These are phyloP conservation scores for Botryotinia globosa DNA, from an alignment of 2,329 filamentous ascomycete species.

Conservation along the genomic window DNA sequence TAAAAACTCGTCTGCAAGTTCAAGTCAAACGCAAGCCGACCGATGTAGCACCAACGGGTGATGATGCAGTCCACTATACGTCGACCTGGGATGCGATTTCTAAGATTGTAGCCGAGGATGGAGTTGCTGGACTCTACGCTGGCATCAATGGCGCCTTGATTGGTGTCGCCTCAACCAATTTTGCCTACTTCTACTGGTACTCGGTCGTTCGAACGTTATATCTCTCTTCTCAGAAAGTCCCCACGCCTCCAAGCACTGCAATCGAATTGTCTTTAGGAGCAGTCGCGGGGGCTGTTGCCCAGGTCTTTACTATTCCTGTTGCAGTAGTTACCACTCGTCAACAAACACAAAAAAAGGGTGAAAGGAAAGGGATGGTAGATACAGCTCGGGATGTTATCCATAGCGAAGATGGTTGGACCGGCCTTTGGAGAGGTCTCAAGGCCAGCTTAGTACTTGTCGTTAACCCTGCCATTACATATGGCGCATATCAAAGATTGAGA, in stretches of 20 bases:
- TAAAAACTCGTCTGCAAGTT: constrained; percentile 95
- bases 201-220: constrained; percentile 83
- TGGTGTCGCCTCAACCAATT: constrained; percentile 95
- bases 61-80: constrained; percentile 69
- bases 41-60: constrained; percentile 43
- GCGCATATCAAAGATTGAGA: constrained; percentile 87
- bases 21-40: constrained; percentile 69
- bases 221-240: constrained; percentile 55
- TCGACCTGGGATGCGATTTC: constrained; percentile 85
- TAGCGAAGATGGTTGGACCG: constrained; percentile 83
- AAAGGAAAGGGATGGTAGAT: constrained; percentile 81
- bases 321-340: constrained; percentile 94
- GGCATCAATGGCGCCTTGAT: constrained; percentile 84
- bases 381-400: constrained; percentile 87
- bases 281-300: constrained; percentile 82
- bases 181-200: constrained; percentile 99
- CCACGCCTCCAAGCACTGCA: constrained; percentile 70
- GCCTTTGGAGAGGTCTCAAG: constrained; percentile 93
- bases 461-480: constrained; percentile 97
- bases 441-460: constrained; percentile 93
- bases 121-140: constrained; percentile 77
- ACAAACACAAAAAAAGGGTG: constrained; percentile 82
- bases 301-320: constrained; percentile 94
- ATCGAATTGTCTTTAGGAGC: constrained; percentile 84
- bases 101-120: constrained; percentile 80